Base-by-base conservation (phyloP, 2,329 filamentous ascomycete genomes). In the Rhinocladiella similis region DNA sequence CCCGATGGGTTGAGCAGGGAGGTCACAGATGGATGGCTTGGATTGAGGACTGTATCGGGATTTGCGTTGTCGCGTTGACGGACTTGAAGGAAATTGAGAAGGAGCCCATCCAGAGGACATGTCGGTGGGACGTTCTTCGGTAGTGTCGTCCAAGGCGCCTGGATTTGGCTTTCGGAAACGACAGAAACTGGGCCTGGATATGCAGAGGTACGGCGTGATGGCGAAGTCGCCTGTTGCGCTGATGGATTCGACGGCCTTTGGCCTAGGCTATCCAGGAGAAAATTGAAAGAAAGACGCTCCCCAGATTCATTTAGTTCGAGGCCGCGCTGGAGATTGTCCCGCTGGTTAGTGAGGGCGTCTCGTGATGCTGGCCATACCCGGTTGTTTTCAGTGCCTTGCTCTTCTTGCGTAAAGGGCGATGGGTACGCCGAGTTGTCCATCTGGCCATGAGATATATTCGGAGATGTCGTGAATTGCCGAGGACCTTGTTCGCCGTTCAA, bases 1-100 rank as follows among this genome's bases (percentile, higher is more conserved):
- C 54, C 50, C 14, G 55, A 49, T 2, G 89, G 88, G 67, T 93
- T 90, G 38, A 93, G 81, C 3, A 96, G 80, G 1, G 88, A 89
- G 0, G 86, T 87, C 54, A 95, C 88, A 55, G 87, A 89, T 1
- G 91, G 91, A 67, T 95, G 92, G 13, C 83, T 79, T 0, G 91
- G 90, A 7, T 93, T 81, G 43, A 88, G 83, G 39, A 84, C 79
- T 7, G 80, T 79, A 3, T 89, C 89, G 57, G 89, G 81, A 1
- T 81, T 82, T 1, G 85, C 82, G 47, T 85, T 84, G 65, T 87
- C 82, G 36, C 80, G 83, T 33, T 81, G 81, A 5, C 88, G 83
- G 65, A 90, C 84, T 22, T 83, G 79, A 25, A 94, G 80, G 67
- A 94, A 95, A 68, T 92, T 87, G 20, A 93, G 80, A 43, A 96